Evolutionary conservation across 805 yeast genomes (phyloP).

Genomic region (Komagataella phaffii): DNA sequence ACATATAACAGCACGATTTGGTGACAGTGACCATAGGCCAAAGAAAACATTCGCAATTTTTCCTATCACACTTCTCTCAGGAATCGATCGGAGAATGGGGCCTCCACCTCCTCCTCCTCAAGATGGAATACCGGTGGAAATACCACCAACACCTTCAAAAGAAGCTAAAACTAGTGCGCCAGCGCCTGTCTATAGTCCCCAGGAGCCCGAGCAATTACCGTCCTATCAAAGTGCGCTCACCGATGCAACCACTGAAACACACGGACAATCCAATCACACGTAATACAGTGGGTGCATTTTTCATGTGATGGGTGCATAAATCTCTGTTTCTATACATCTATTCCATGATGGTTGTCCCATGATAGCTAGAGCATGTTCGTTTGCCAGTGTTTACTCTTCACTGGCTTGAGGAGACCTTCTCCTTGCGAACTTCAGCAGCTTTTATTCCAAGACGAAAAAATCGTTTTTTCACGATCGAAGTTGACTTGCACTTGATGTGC

Average conservation of each 20-base stretch:
- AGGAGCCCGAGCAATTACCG: neutral
- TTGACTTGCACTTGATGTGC: no score
- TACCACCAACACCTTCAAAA: neutral
- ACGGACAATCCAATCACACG: neutral
- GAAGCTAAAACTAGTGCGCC: neutral
- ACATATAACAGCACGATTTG: conserved; percentile 18
- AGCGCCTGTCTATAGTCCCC: neutral
- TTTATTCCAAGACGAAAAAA: no score
- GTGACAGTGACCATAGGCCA: conserved; percentile 3
- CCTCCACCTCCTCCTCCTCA: neutral
- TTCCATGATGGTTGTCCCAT: no score
- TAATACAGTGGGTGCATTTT: no score
- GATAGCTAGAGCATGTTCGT: neutral
- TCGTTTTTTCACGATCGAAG: no score
- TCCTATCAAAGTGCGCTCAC: neutral
- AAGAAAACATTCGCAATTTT: neutral
- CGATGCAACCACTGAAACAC: neutral
- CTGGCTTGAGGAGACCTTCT: no score
- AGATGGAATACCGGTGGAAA: neutral
- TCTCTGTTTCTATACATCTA: no score
- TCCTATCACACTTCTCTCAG: neutral
- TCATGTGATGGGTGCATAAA: neutral
- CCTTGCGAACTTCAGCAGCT: no score
- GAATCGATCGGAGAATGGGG: neutral
- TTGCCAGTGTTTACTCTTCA: no score